Base-by-base conservation (phyloP, 139 green algal species). In the Haematococcus sp. region DNA sequence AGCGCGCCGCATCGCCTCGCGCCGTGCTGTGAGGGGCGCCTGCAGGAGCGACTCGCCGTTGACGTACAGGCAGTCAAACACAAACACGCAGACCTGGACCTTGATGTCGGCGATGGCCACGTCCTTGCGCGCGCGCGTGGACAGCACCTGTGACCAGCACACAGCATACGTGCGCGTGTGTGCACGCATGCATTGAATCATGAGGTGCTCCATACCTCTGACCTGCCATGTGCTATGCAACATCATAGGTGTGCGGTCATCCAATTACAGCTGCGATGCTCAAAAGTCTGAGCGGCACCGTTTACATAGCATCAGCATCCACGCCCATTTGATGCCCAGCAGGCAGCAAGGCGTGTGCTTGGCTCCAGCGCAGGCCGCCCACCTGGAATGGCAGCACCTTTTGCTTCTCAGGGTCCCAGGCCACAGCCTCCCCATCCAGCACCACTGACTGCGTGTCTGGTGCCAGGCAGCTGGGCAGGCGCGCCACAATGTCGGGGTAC, bases 61-160 rank as follows among this genome's bases (percentile, higher is more conserved):
- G 27, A 97, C 77, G 89, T 95, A 98, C 27, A 98, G 92, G 84
- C 93, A 97, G 86, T 99, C 96, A 75, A 99, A 99, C 23, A 91
- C 91, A 75, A 91, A 98, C 19, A 98, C 70, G 70, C 78, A 90
- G 31, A 98, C 91, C 68, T 90, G 46, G 32, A 97, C 92, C 77
- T 97, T 97, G 83, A 98, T 94, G 74, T 94, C 88, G 1, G 83
- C 86, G 52, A 93, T 63, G 17, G 78, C 85, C n/a, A 98, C 93
- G 71, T 97, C 93, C 80, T 98, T 98, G 63, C 92, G 86, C 20
- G 75, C 85, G 20, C 95, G 89, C 4, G 89, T 98, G 65, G 83
- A 95, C 71, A 97, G 79, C 35, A 94, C 68, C 91, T 95, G 89
- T 32, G 55, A n/a, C n/a, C n/a, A n/a, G n/a, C n/a, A n/a, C n/a